Evolutionary conservation across 1,284 basidiomycete species (phyloP), one percentile per base, ranked within the genome.

Genomic region (Ceratobasidium sp.): DNA sequence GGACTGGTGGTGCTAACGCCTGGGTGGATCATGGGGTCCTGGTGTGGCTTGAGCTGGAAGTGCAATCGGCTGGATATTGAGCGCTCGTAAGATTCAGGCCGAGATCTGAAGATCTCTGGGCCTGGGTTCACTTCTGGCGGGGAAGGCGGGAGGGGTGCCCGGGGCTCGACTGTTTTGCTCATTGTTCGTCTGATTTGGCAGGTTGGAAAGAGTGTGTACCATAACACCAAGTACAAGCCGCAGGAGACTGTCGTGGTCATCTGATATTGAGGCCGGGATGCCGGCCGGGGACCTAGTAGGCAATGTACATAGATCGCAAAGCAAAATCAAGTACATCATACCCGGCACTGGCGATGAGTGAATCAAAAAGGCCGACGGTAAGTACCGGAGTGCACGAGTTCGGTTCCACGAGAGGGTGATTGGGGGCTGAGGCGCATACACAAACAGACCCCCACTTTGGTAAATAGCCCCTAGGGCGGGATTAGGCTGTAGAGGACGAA

Each of bases 191-290:
- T 14, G 54, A 54, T 57, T 30, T 41, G 71, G 47, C 77, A 91
- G 90, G 82, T 82, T 64, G 91, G 90, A 56, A 87, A 91, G 83
- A 88, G 87, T 76, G 87, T 93, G 21, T 98, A 97, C 85, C 85
- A 93, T 83, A 88, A 88, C 72, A 82, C 87, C 71, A 85, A 87
- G 76, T 94, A 94, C 81, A 86, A 85, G 72, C 84, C 89, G 30
- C 82, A 82, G 72, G 84, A 87, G 67, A 80, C 77, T 69, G 82
- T 87, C 75, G 83, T 87, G 70, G 80, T 87, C 46, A 54, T 66
- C 52, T 66, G 62, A 66, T 13, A n/a, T n/a, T n/a, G 33, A 36
- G 30, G 8, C 25, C 57, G 41, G 46, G 33, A 36, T 36, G 29
- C 6, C 25, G 44, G 42, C 57, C 33, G 57, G 56, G 41, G 33